Conservation (phyloP, 495 filamentous ascomycete genomes). For the Baudoinia panamericana region DNA sequence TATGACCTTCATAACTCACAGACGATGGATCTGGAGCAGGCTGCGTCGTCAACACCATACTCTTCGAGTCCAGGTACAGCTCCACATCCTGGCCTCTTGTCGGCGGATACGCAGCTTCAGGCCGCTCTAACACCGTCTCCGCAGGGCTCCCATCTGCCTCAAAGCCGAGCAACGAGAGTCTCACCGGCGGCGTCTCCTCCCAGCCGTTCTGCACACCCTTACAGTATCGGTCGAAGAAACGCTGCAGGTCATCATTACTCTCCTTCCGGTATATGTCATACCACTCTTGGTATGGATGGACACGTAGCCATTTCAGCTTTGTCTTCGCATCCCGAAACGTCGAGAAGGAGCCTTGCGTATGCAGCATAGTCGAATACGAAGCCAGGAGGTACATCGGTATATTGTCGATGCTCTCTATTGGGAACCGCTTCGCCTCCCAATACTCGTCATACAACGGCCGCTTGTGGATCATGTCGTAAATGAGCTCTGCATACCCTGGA, state of each 20-base stretch:
- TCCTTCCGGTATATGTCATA: conserved; percentile 29
- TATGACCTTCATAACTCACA: no score
- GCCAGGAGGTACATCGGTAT: conserved; percentile 2
- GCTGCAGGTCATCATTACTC: conserved; percentile 21
- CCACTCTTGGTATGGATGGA: conserved; percentile 31
- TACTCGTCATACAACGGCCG: conserved; percentile 5
- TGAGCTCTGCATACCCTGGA: conserved; percentile 4
- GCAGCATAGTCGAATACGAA: background rate
- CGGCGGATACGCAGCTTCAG: background rate
- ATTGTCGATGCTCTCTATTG: conserved; percentile 5
- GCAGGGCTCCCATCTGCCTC: background rate
- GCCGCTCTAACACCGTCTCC: background rate
- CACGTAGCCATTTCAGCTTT: conserved; percentile 29
- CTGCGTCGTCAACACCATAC: no score
- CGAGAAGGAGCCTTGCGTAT: conserved; percentile 1
- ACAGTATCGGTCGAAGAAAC: conserved; percentile 33
- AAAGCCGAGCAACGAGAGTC: conserved; percentile 13
- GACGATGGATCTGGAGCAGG: no score
- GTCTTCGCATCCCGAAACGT: background rate
- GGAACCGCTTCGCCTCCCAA: conserved; percentile 7
- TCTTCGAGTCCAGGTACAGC: no score
- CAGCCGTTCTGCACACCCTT: conserved; percentile 32
- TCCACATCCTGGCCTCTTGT: no score
- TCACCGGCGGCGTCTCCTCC: conserved; percentile 29
- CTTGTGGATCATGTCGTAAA: conserved; percentile 2